phyloP scores from a whole-genome alignment of 345 rosid species.

The Citrus medica region DNA sequence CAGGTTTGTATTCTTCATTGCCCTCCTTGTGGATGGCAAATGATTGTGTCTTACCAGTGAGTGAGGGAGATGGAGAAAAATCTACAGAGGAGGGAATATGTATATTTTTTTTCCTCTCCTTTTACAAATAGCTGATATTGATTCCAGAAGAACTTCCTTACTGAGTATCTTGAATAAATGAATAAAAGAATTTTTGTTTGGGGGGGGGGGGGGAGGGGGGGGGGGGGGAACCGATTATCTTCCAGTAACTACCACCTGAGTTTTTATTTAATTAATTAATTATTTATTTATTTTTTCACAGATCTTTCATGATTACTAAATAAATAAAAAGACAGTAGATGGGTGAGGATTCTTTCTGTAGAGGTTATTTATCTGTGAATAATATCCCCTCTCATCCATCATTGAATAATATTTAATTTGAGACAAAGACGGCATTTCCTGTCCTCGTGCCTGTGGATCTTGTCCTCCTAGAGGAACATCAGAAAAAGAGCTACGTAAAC shows the following conservation, averaged over 20 bases:
- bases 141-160: not conserved
- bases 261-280: too few relatives aligned
- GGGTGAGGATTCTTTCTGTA: not conserved
- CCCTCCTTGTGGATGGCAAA: not conserved
- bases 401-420: not conserved
- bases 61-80: not conserved
- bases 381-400: not conserved
- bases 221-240: too few relatives aligned
- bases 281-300: too few relatives aligned
- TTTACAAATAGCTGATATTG: not conserved
- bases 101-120: not conserved
- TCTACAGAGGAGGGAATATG: not conserved
- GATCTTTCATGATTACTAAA: not conserved
- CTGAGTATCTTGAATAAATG: not conserved
- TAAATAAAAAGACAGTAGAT: not conserved
- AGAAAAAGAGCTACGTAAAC: not conserved
- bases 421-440: not conserved
- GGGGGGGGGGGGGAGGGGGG: too few relatives aligned
- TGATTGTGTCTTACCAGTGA: not conserved
- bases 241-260: not conserved
- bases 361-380: not conserved
- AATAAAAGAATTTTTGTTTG: too few relatives aligned
- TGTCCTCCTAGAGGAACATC: not conserved
- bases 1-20: constrained; percentile 47
- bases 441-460: not conserved